Evolutionary conservation across 1,284 basidiomycete species (phyloP).

Genomic region (Pisolithus thermaeus): DNA sequence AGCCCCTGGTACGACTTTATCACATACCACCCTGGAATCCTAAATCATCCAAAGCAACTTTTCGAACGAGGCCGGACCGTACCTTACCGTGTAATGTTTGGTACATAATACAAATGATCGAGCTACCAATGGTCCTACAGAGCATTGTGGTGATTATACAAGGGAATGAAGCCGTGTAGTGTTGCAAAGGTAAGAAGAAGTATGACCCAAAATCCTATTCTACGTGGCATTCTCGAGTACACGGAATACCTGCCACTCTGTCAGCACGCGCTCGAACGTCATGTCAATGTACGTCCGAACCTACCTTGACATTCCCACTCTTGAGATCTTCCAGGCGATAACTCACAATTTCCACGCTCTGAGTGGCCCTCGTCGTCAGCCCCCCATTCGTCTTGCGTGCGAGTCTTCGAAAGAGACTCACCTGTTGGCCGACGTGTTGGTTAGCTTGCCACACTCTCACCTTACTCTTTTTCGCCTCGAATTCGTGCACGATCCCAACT

Average conservation of each 20-base stretch:
- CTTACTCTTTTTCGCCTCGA: constrained; percentile 83
- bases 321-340: constrained; percentile 89
- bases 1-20: background rate
- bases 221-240: constrained; percentile 32
- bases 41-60: background rate
- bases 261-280: background rate
- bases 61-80: too few species aligned
- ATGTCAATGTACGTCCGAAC: constrained; percentile 10
- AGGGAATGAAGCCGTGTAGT: constrained; percentile 1
- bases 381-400: constrained; percentile 25
- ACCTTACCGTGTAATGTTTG: background rate
- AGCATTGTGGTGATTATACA: background rate
- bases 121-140: constrained; percentile 1
- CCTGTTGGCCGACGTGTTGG: constrained; percentile 72
- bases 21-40: constrained; percentile 6
- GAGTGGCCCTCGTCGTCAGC: constrained; percentile 18
- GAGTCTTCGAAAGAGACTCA: constrained; percentile 34
- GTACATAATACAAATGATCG: background rate
- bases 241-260: constrained; percentile 40
- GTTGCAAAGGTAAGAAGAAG: background rate
- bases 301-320: constrained; percentile 73
- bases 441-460: constrained; percentile 77
- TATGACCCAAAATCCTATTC: background rate
- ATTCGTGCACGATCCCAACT: constrained; percentile 75
- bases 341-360: constrained; percentile 75